These are phyloP conservation scores for Marasmius sp. DNA, from an alignment of 1,284 basidiomycete genomes.

Conservation along the genomic window DNA sequence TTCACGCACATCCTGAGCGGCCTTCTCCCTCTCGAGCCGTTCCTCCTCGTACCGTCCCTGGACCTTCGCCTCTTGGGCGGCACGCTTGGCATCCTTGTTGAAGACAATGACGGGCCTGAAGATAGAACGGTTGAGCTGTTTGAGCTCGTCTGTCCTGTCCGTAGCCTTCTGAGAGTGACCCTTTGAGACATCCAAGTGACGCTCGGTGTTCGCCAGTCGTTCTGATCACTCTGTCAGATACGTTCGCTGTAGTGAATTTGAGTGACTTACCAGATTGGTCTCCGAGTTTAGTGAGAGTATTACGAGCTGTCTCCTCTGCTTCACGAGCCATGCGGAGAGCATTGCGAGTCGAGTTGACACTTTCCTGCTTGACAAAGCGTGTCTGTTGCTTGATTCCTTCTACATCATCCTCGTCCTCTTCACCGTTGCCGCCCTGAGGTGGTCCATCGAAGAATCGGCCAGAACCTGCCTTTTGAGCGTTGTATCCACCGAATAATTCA, in stretches of 20 bases:
- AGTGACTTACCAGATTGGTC: slow-evolving; percentile 86
- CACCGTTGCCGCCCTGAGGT: slow-evolving; percentile 47
- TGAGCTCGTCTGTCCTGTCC: slow-evolving; percentile 93
- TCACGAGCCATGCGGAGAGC: slow-evolving; percentile 91
- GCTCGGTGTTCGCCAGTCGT: slow-evolving; percentile 93
- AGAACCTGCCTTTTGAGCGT: slow-evolving; percentile 55
- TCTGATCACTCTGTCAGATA: slow-evolving; percentile 42
- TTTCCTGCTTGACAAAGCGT: slow-evolving; percentile 90
- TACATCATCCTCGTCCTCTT: slow-evolving; percentile 93
- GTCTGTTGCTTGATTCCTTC: slow-evolving; percentile 97
- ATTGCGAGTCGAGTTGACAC: slow-evolving; percentile 88
- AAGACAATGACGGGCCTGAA: slow-evolving; percentile 90
- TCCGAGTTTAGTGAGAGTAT: slow-evolving; percentile 85
- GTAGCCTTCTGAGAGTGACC: slow-evolving; percentile 87
- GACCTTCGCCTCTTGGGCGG: slow-evolving; percentile 88
- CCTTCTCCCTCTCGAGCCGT: slow-evolving; percentile 80
- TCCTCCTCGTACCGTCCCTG: slow-evolving; percentile 90
- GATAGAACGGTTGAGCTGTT: slow-evolving; percentile 92
- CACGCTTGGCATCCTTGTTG: slow-evolving; percentile 91
- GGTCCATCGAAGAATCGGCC: slow-evolving; percentile 71
- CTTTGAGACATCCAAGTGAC: slow-evolving; percentile 93
- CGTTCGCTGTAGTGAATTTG: background rate
- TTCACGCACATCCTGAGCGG: slow-evolving; percentile 83
- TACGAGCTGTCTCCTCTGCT: slow-evolving; percentile 93
- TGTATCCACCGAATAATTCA: slow-evolving; percentile 75